A percentile compares a stretch with the other conserved stretches of the same genome.
Evolutionary conservation across 1,284 basidiomycete species (phyloP).

Genomic region (Athelia psychrophila): DNA sequence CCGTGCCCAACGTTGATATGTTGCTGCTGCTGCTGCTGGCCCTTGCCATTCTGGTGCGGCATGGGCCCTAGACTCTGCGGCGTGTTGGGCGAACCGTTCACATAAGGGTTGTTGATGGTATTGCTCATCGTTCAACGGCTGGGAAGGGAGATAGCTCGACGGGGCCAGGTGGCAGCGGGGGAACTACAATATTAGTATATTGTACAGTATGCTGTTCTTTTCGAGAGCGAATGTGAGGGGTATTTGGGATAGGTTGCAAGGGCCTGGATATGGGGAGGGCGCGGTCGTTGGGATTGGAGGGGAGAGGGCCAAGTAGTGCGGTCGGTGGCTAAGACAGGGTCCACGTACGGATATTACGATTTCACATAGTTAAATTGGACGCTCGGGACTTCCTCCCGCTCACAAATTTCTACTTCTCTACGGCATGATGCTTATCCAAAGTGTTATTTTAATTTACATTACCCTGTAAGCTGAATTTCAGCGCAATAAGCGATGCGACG

Average conservation of each 20-base stretch:
- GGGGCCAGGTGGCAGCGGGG: slow-evolving; percentile 1
- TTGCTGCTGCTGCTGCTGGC: too few relatives aligned
- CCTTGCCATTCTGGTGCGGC: background rate
- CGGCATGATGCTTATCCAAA: too few relatives aligned
- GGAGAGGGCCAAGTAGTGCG: background rate
- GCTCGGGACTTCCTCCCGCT: too few relatives aligned
- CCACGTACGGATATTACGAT: too few relatives aligned
- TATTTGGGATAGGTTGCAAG: slow-evolving; percentile 8
- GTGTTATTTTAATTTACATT: too few relatives aligned
- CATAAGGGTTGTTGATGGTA: too few relatives aligned
- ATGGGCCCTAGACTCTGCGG: background rate
- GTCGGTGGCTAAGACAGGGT: too few relatives aligned
- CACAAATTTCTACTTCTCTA: too few relatives aligned
- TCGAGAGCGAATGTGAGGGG: slow-evolving; percentile 10
- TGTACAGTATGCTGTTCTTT: background rate
- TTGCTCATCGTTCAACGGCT: background rate
- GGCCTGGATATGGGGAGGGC: slow-evolving; percentile 2
- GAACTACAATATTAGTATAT: background rate
- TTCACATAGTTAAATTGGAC: too few relatives aligned
- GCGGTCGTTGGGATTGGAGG: slow-evolving; percentile 3
- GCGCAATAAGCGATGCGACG: too few relatives aligned
- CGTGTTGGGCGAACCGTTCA: too few relatives aligned
- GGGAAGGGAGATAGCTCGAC: background rate
- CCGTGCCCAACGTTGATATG: background rate
- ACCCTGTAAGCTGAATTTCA: too few relatives aligned